Evolutionary conservation across 1,284 basidiomycete genomes (phyloP).

Genomic region (Ganoderma sinense): DNA sequence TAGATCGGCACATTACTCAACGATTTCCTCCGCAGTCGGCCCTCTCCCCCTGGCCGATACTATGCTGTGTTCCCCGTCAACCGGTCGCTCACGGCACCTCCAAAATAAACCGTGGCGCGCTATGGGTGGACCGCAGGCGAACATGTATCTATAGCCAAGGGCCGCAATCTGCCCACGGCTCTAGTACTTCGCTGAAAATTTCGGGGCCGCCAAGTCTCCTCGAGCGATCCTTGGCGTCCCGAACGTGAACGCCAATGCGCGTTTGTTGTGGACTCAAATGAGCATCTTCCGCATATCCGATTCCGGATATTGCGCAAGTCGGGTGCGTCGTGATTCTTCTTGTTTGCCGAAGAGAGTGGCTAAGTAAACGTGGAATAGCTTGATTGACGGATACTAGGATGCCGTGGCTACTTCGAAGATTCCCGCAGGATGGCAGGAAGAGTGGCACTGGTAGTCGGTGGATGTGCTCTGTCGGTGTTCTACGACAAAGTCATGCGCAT

Average conservation of each 20-base stretch:
- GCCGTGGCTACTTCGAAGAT: background rate
- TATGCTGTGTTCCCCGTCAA: background rate
- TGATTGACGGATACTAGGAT: background rate
- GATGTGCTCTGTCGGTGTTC: background rate
- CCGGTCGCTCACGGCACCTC: background rate
- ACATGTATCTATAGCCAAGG: background rate
- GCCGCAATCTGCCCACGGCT: background rate
- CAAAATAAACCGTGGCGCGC: background rate
- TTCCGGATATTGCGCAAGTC: background rate
- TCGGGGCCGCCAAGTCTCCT: background rate
- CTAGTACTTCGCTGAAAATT: background rate
- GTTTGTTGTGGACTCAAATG: background rate
- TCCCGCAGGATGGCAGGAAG: background rate
- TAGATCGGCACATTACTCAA: background rate
- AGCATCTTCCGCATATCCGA: background rate
- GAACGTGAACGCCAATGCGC: background rate
- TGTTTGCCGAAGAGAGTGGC: background rate
- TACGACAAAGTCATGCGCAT: background rate
- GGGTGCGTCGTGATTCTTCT: background rate
- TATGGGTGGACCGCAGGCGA: background rate
- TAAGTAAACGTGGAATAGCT: background rate
- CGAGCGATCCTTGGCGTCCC: background rate
- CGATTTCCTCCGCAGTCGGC: background rate
- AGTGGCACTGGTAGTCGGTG: background rate
- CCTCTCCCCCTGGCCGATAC: background rate